Evolutionary conservation across 306 rosid genomes (phyloP), one percentile per base, ranked within the genome.

Genomic region (Dalbergia cultrata): DNA sequence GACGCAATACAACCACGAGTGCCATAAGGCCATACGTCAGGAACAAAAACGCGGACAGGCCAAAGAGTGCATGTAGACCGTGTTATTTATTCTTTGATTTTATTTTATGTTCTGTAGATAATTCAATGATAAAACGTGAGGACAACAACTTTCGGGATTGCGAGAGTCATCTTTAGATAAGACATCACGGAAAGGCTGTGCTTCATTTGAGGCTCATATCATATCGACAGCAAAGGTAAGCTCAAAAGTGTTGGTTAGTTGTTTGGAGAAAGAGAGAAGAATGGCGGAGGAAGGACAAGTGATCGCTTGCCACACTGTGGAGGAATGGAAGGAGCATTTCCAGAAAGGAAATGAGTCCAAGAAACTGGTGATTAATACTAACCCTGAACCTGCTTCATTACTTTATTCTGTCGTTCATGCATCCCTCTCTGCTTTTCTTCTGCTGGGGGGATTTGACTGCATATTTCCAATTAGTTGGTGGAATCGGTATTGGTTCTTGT

Each of bases 211-310:
- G 3, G 31, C 31, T 1, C 31, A 26, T 26, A 26, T 26, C 41
- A 37, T 37, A 37, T 37, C 41, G 41, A 74, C 3, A 49, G 31
- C 45, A 0, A 75, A 31, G 10, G 41, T 3, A 12, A 41, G 39
- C 75, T 7, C 21, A 31, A n/a, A 11, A 8, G 11, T 1, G 1
- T 2, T 2, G 47, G 17, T 49, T 14, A 43, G 0, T 9, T 11
- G 2, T 4, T n/a, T 3, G 11, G 44, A 70, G 61, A 1, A 43
- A 7, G 21, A 52, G 4, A 13, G 3, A 37, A 26, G 21, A 75
- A 83, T 74, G 80, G 74, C 63, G 0, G 97, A 87, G 9, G 88
- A 80, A 41, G 86, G 86, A 31, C 90, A 88, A 70, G 92, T 92
- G 41, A 84, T 90, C 67, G 56, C 62, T 22, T 74, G 87, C 83